Evolutionary conservation across 768 basidiomycete genomes (phyloP).

Genomic region (Naganishia friedmannii): DNA sequence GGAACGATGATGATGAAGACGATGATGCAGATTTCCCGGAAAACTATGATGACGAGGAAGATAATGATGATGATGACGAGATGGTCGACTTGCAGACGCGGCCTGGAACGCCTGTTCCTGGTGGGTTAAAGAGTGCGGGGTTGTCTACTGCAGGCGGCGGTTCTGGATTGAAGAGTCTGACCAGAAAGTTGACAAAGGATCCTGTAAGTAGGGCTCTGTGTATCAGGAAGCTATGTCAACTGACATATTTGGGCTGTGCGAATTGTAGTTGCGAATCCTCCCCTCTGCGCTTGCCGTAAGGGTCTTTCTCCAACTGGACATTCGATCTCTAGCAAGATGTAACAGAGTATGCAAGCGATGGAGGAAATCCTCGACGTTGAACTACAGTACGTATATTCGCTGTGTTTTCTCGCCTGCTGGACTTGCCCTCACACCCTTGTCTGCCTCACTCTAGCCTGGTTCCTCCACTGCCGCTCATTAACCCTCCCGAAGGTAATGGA

Average conservation of each 20-base stretch:
- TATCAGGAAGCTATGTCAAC: no score
- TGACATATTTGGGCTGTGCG: no score
- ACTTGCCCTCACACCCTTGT: neutral
- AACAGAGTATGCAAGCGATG: slow-evolving; percentile 80
- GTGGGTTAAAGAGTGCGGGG: slow-evolving; percentile 14
- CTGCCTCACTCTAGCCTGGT: slow-evolving; percentile 68
- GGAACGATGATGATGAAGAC: slow-evolving; percentile 29
- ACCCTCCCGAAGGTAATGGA: slow-evolving; percentile 69
- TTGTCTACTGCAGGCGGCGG: neutral
- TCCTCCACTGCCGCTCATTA: slow-evolving; percentile 82
- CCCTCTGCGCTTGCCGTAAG: slow-evolving; percentile 78
- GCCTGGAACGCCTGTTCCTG: slow-evolving; percentile 41
- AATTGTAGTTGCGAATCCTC: slow-evolving; percentile 53
- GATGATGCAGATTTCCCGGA: slow-evolving; percentile 30
- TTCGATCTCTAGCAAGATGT: slow-evolving; percentile 70
- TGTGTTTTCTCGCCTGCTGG: no score
- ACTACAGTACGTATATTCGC: slow-evolving; percentile 68
- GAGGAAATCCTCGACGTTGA: slow-evolving; percentile 82
- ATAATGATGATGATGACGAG: slow-evolving; percentile 42
- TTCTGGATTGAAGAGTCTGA: neutral
- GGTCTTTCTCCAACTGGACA: slow-evolving; percentile 65
- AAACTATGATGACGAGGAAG: slow-evolving; percentile 30
- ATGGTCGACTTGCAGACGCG: slow-evolving; percentile 44
- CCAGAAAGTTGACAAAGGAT: slow-evolving; percentile 31
- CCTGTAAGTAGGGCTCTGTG: slow-evolving; percentile 39